Percentiles rank a stretch among this genome's conserved stretches.
These are phyloP conservation scores for Cordyceps farinosa DNA, from an alignment of 2,329 filamentous ascomycete genomes.

Conservation along the genomic window DNA sequence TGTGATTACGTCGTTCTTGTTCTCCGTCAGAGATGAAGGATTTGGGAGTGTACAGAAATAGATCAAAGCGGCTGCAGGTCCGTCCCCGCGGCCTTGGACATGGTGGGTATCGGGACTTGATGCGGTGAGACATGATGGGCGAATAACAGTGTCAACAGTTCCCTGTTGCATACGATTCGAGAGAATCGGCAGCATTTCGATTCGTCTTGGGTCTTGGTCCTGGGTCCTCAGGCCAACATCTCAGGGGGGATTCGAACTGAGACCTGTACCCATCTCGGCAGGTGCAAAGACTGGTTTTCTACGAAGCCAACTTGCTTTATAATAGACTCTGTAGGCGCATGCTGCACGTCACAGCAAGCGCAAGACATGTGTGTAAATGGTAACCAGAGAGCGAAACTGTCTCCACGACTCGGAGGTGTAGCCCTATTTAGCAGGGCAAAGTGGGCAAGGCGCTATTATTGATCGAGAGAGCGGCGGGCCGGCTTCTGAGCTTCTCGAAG, in stretches of 20 bases:
- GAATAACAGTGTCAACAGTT: neutral
- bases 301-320: neutral
- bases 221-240: neutral
- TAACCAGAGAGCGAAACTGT: neutral
- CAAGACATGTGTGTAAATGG: neutral
- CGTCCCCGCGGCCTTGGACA: too few species aligned
- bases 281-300: neutral
- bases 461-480: neutral
- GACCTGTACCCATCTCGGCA: neutral
- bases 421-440: neutral
- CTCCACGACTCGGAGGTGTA: neutral
- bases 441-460: neutral
- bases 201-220: neutral
- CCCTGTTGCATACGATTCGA: neutral
- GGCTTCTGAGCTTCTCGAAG: slow-evolving; percentile 6
- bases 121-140: neutral
- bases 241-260: neutral
- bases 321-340: neutral
- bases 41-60: neutral
- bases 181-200: neutral
- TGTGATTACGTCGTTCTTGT: neutral
- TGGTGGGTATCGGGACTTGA: too few species aligned
- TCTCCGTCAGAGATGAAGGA: too few species aligned
- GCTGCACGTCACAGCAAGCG: neutral
- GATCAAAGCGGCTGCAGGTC: neutral